Conservation (phyloP, 768 basidiomycete genomes). For the Tubosaeta sp. region DNA sequence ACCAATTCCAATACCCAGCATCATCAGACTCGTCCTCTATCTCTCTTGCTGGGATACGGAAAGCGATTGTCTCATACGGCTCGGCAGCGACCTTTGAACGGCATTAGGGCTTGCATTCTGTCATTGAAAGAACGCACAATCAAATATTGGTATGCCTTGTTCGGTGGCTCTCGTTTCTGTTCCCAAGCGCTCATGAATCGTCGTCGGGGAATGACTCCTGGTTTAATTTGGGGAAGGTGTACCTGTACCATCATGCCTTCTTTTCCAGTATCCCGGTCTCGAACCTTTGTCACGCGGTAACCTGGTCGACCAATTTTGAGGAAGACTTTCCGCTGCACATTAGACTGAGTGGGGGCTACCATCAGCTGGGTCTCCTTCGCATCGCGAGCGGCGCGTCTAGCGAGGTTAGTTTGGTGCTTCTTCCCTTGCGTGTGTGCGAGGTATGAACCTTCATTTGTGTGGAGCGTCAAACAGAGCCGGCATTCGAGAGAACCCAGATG, state of each 20-base stretch:
- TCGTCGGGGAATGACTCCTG: constrained; percentile 75
- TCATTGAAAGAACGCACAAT: constrained; percentile 58
- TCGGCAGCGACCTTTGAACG: constrained; percentile 88
- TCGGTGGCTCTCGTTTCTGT: constrained; percentile 91
- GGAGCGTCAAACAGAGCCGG: constrained; percentile 93
- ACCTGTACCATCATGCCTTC: constrained; percentile 98
- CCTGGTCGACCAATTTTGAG: constrained; percentile 96
- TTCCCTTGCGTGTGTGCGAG: constrained; percentile 99
- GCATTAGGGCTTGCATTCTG: constrained; percentile 18
- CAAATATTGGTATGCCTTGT: constrained; percentile 95
- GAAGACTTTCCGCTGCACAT: constrained; percentile 88
- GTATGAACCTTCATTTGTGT: constrained; percentile 99
- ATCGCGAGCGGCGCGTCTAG: constrained; percentile 94
- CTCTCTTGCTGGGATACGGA: constrained; percentile 95
- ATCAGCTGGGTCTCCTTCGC: constrained; percentile 90
- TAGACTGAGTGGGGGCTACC: constrained; percentile 77
- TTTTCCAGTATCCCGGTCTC: constrained; percentile 84
- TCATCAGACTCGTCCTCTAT: constrained; percentile 94
- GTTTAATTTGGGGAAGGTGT: constrained; percentile 90
- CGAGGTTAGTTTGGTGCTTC: constrained; percentile 98
- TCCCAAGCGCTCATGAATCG: constrained; percentile 99
- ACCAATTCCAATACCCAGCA: constrained; percentile 93
- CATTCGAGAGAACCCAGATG: constrained; percentile 98
- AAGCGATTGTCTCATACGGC: constrained; percentile 98
- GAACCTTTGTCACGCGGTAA: constrained; percentile 94